Evolutionary conservation across 768 basidiomycete species (phyloP).

Genomic region (Boletus rubescentipes): DNA sequence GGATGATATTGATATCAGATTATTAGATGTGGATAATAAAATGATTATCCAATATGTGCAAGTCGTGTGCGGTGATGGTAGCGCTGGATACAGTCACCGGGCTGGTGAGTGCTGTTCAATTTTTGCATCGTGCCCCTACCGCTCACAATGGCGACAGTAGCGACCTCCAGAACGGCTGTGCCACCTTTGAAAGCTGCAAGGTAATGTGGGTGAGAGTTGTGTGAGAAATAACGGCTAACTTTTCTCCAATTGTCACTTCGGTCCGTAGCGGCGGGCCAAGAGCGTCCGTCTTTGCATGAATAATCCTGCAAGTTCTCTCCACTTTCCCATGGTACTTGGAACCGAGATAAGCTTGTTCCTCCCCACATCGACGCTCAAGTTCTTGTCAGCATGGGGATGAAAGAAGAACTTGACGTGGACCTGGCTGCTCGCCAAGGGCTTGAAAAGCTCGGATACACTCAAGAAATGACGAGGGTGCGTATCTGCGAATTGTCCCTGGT

Average conservation of each 20-base stretch:
- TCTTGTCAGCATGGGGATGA: constrained; percentile 11
- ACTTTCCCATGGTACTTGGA: background rate
- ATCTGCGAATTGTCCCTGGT: background rate
- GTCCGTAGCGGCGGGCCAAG: too few species aligned
- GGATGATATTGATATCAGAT: too few species aligned
- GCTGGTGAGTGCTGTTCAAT: background rate
- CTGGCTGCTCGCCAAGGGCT: constrained; percentile 34
- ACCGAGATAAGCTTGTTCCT: background rate
- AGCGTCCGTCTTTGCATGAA: too few species aligned
- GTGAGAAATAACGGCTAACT: background rate
- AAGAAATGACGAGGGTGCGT: constrained; percentile 53
- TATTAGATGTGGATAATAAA: too few species aligned
- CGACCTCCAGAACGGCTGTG: background rate
- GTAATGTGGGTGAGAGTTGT: background rate
- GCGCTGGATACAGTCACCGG: too few species aligned
- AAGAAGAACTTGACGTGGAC: constrained; percentile 21
- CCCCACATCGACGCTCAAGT: background rate
- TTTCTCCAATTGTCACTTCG: too few species aligned
- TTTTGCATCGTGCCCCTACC: background rate
- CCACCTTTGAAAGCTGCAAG: background rate
- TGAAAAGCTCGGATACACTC: constrained; percentile 54
- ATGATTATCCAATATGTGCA: too few species aligned
- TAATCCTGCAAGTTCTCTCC: too few species aligned
- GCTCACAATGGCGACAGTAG: background rate
- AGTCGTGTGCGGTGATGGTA: too few species aligned